Conservation (phyloP, 345 rosid species). For the Abelmoschus esculentus region DNA sequence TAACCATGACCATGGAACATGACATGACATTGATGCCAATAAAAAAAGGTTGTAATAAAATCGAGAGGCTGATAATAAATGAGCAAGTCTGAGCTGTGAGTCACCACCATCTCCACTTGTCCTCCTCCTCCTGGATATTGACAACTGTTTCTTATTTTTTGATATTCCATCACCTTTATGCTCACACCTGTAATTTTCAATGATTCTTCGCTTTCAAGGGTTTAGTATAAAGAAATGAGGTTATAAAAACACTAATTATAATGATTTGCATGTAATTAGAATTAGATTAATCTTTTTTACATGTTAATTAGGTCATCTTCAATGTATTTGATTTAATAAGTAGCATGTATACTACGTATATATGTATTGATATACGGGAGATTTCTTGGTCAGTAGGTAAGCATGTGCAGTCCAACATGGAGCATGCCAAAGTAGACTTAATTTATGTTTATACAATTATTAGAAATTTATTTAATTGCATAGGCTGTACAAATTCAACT, state of each 20-base stretch:
- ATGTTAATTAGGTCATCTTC: not conserved
- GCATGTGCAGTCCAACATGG: constrained; percentile 11
- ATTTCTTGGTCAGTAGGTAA: not conserved
- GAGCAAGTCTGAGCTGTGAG: not conserved
- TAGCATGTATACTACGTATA: not conserved
- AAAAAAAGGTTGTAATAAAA: not conserved
- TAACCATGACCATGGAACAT: not conserved
- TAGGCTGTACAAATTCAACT: not conserved
- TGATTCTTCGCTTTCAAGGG: not conserved
- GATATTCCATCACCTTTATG: not conserved
- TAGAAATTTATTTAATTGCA: not conserved
- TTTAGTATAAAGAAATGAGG: not conserved
- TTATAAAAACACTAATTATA: not conserved
- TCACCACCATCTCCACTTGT: not conserved
- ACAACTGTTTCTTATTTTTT: not conserved
- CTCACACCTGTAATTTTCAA: not conserved
- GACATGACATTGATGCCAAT: not conserved
- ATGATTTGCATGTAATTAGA: not conserved
- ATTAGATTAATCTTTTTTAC: not conserved
- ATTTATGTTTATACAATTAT: not conserved
- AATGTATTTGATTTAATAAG: not conserved
- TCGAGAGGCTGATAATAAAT: not conserved
- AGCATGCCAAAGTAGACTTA: constrained; percentile 3
- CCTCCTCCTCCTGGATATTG: not conserved
- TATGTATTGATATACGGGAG: not conserved